Conservation (phyloP, 2,329 filamentous ascomycete species). For the Penicillium aurantiogriseum region DNA sequence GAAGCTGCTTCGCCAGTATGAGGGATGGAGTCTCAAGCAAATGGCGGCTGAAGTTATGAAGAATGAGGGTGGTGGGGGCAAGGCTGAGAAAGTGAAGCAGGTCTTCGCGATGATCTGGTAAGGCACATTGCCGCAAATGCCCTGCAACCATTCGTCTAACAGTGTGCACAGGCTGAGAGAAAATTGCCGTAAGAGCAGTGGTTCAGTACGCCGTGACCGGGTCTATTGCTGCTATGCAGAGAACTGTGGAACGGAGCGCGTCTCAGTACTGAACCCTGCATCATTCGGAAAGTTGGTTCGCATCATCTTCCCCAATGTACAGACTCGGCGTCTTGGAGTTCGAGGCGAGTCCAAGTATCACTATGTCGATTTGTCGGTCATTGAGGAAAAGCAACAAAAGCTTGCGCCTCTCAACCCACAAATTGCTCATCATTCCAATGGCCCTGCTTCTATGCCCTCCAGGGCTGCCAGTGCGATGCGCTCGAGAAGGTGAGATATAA, state of each 20-base stretch:
- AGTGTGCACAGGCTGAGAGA: conserved; percentile 43
- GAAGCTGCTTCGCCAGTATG: conserved; percentile 48
- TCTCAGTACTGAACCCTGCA: conserved; percentile 91
- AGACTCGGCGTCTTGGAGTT: conserved; percentile 86
- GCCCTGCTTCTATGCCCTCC: conserved; percentile 21
- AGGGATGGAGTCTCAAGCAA: conserved; percentile 46
- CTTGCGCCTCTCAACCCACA: conserved; percentile 28
- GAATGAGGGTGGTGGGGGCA: conserved; percentile 50
- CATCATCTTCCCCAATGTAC: conserved; percentile 91
- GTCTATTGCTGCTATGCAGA: conserved; percentile 96
- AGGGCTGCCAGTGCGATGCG: conserved; percentile 28
- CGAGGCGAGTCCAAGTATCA: conserved; percentile 98
- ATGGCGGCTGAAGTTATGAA: conserved; percentile 51
- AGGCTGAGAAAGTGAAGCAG: conserved; percentile 53
- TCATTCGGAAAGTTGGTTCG: conserved; percentile 97
- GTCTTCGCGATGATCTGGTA: conserved; percentile 55
- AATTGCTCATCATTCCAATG: conserved; percentile 22
- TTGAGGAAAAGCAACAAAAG: conserved; percentile 45
- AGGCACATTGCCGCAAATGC: conserved; percentile 11
- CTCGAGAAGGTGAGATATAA: conserved; percentile 30
- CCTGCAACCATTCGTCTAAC: conserved; percentile 8
- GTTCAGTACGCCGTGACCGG: conserved; percentile 82
- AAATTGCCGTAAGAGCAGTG: conserved; percentile 47
- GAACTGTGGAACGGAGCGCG: conserved; percentile 85
- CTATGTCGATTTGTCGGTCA: conserved; percentile 60